phyloP scores from a whole-genome alignment of 768 basidiomycete species.

The Boletus pseudopeckii region DNA sequence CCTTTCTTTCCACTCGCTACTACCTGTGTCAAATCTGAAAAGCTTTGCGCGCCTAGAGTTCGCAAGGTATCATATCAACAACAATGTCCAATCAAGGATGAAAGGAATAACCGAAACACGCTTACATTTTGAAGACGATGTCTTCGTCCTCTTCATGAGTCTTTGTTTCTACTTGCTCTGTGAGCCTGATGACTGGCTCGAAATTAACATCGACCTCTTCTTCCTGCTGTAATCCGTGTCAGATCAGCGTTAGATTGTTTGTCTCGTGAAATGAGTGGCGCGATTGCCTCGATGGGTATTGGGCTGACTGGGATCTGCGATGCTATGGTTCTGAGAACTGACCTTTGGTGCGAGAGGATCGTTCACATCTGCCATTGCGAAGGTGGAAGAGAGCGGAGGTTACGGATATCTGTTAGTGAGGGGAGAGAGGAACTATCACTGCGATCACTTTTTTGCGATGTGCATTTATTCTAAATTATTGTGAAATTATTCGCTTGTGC shows the following conservation, averaged over 20 bases:
- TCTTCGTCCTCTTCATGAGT: slow-evolving; percentile 94
- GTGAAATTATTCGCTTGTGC: slow-evolving; percentile 13
- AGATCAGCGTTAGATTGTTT: slow-evolving; percentile 25
- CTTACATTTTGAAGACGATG: slow-evolving; percentile 93
- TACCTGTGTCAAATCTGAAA: slow-evolving; percentile 81
- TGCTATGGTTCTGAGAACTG: slow-evolving; percentile 28
- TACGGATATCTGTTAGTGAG: slow-evolving; percentile 10
- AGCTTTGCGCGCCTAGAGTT: slow-evolving; percentile 88
- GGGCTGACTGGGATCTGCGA: not conserved
- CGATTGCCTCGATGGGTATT: slow-evolving; percentile 25
- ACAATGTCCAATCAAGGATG: slow-evolving; percentile 1
- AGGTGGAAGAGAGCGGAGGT: slow-evolving; percentile 13
- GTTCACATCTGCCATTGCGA: slow-evolving; percentile 52
- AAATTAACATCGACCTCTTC: slow-evolving; percentile 90
- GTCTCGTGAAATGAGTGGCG: slow-evolving; percentile 27
- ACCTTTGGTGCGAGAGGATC: slow-evolving; percentile 75
- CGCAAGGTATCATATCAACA: slow-evolving; percentile 17
- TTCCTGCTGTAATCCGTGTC: slow-evolving; percentile 35
- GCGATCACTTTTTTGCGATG: slow-evolving; percentile 17
- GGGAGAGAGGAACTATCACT: slow-evolving; percentile 23
- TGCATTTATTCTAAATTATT: slow-evolving; percentile 11
- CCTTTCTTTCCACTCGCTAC: slow-evolving; percentile 96
- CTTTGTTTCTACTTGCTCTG: slow-evolving; percentile 92
- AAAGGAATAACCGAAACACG: slow-evolving; percentile 10
- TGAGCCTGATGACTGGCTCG: slow-evolving; percentile 95